A percentile compares a stretch with the other conserved stretches of the same genome.
Conservation (phyloP, 306 rosid species). For the Acacia confusa region DNA sequence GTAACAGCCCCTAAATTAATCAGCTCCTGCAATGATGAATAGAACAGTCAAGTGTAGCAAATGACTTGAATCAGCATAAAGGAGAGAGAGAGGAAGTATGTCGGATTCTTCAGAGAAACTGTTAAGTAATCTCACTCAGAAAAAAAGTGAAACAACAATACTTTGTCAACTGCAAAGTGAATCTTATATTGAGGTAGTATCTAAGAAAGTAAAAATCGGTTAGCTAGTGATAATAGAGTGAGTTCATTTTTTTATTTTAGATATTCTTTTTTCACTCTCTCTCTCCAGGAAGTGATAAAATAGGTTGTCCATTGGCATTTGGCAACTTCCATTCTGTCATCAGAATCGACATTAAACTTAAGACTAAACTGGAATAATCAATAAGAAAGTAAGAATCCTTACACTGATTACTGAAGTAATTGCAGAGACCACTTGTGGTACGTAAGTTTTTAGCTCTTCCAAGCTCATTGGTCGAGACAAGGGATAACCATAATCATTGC, state of each 20-base stretch:
- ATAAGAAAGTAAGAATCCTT: conserved; percentile 15
- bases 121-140: background rate
- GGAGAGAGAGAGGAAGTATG: conserved; percentile 2
- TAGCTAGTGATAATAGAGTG: background rate
- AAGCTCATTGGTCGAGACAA: conserved; percentile 22
- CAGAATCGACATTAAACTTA: conserved; percentile 11
- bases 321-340: background rate
- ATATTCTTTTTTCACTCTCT: background rate
- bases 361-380: background rate
- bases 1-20: conserved; percentile 53
- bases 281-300: background rate
- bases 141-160: background rate
- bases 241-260: no score
- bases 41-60: background rate
- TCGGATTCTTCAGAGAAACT: conserved; percentile 5
- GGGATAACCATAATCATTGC: conserved; percentile 58
- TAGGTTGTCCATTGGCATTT: background rate
- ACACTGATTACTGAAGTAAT: conserved; percentile 40
- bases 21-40: conserved; percentile 42
- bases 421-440: conserved; percentile 41
- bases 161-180: background rate
- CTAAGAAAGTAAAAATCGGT: background rate
- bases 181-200: no score
- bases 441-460: conserved; percentile 34
- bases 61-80: background rate